Evolutionary conservation across 805 yeast species (phyloP), one percentile per base, ranked within the genome.

Genomic region (Cyberlindnera bimundalis): DNA sequence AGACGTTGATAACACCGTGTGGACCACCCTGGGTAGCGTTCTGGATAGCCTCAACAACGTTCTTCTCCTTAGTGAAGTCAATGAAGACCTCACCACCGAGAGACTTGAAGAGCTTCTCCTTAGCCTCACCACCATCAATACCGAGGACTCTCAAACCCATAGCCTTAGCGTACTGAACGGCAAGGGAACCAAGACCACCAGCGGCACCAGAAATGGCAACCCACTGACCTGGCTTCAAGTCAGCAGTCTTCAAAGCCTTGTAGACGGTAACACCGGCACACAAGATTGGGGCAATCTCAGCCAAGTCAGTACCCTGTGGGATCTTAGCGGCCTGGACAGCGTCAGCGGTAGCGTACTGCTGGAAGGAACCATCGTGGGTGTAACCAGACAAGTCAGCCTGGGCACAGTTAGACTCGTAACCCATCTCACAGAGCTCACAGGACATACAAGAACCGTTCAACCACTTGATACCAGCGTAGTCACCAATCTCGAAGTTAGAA

Each of bases 201-300:
- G 81, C 87, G 40, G 88, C 88, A 64, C 90, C 90, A 44, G 84
- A 76, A 53, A 82, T 67, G 52, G 84, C 83, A 45, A 82, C 81
- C 86, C 86, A 81, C 55, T 83, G 74, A 53, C 89, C 89, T 45
- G 88, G 77, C 45, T 52, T 61, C 58, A 81, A 68, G 43, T 75
- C 76, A 40, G 95, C 85, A 32, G 86, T 82, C 74, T 85, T 85
- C 61, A 86, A 71, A 33, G 95, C 96, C 73, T 85, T 86, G 81
- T 86, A 86, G 43, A 84, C 95, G 29, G 96, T 86, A 64, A 86
- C 79, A 66, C 96, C 96, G 27, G 95, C 96, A 70, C 96, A 86
- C 58, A 87, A 75, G 60, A 86, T 79, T 55, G 96, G 95, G 10
- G 95, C 80, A 47, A 79, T 75, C 50, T 69, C 72, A 40, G 91